Base-by-base conservation (phyloP, 2,329 filamentous ascomycete species). In the Cladobotryum protrusum region DNA sequence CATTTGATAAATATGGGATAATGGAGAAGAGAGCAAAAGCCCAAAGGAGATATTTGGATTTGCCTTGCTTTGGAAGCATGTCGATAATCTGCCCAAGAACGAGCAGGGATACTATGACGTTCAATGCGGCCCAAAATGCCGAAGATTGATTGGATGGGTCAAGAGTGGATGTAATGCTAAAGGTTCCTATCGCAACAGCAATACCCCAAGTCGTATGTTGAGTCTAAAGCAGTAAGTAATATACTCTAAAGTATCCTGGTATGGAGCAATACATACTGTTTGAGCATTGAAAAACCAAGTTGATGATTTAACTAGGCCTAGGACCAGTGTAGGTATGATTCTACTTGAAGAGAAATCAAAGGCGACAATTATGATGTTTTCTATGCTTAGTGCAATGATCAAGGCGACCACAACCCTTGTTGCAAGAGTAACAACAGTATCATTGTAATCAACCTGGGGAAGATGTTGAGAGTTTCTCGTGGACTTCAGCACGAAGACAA, bases 281-380 rank as follows among this genome's bases (percentile, higher is more conserved):
- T 61, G 59, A 3, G 65, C 60, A 0, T 55, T 57, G 24, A 65
- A 71, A 47, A 61, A 67, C 69, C 70, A 74, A 2, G 61, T 56
- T 0, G 58, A 49, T 0, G 64, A 62, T 18, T 72, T 72, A 0
- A 54, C 42, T 0, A 61, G 18, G 0, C 63, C 67, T 2, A 67
- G 36, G 0, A 54, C 13, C 1, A 69, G 6, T 0, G 55, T 54
- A 1, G 54, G 34, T 2, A 51, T 33, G 9, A 61, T 5, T 0
- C 55, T 39, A 3, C 47, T 54, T 4, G 48, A 52, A 0, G 58
- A 57, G 2, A 63, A 52, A 0, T 64, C 68, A 20, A 65, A 54
- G 0, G 57, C 13, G n/a, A 40, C 15, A 15, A 18, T 18, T 8
- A 40, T 4, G 3, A 58, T 19, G 0, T 42, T 42, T 37, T 69